A percentile compares a stretch with the other conserved stretches of the same genome.
These are phyloP conservation scores for Solanum dulcamara DNA, from an alignment of 257 asterid species.

Conservation along the genomic window DNA sequence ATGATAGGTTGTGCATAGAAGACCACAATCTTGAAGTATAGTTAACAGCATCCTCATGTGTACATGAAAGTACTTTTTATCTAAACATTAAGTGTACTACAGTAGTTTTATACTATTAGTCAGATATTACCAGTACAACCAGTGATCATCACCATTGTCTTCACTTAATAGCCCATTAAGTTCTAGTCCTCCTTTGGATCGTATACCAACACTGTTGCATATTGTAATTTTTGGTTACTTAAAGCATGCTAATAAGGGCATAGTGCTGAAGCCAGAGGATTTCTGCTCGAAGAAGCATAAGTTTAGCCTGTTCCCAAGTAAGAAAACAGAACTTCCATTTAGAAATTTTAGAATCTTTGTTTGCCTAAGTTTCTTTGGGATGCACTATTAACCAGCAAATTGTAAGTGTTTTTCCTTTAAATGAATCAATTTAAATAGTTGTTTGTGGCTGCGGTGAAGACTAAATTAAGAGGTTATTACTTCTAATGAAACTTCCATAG, in stretches of 20 bases:
- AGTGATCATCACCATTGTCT: not conserved
- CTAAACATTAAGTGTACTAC: not conserved
- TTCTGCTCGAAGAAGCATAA: not conserved
- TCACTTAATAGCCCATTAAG: not conserved
- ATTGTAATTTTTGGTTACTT: not conserved
- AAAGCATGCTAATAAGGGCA: not conserved
- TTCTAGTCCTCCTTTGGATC: not conserved
- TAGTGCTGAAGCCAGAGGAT: not conserved
- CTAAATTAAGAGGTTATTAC: not conserved
- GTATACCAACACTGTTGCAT: not conserved
- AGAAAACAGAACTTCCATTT: not conserved
- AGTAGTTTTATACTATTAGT: not conserved
- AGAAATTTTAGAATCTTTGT: not conserved
- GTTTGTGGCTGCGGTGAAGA: not conserved
- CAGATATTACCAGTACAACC: not conserved
- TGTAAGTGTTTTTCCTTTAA: not conserved
- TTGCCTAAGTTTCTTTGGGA: not conserved
- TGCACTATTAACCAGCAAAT: not conserved
- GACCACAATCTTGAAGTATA: not conserved
- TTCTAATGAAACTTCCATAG: not conserved
- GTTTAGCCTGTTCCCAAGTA: not conserved
- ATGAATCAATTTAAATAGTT: not conserved
- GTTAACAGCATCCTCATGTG: not conserved
- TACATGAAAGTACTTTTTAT: not conserved
- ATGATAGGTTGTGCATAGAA: not conserved